These are phyloP conservation scores for Flagelloscypha sp. DNA, from an alignment of 768 basidiomycete species.

Conservation along the genomic window DNA sequence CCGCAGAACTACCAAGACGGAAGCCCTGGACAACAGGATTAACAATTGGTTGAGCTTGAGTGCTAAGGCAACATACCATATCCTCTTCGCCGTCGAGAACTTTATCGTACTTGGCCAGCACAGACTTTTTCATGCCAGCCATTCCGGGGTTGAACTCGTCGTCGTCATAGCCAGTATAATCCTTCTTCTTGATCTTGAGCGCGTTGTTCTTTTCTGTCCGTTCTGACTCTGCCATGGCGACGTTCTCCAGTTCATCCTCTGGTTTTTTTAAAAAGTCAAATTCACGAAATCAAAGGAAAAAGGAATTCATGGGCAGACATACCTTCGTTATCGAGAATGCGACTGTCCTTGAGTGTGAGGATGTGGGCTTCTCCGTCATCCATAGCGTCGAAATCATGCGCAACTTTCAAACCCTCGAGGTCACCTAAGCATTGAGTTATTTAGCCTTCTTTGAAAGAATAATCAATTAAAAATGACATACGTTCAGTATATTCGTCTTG, in stretches of 20 bases:
- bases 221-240: slow-evolving; percentile 89
- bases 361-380: slow-evolving; percentile 92
- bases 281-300: slow-evolving; percentile 3
- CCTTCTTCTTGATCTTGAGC: slow-evolving; percentile 78
- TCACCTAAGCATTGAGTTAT: slow-evolving; percentile 49
- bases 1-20: slow-evolving; percentile 61
- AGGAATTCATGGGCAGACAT: slow-evolving; percentile 9
- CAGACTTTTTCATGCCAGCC: slow-evolving; percentile 71
- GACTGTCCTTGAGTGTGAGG: slow-evolving; percentile 93
- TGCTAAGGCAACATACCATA: slow-evolving; percentile 36
- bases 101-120: slow-evolving; percentile 92
- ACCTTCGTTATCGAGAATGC: slow-evolving; percentile 95
- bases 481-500: slow-evolving; percentile 84
- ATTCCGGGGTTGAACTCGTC: slow-evolving; percentile 79
- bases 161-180: slow-evolving; percentile 95
- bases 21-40: slow-evolving; percentile 54
- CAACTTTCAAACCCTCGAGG: slow-evolving; percentile 89
- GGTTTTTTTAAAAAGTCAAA: slow-evolving; percentile 1
- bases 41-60: slow-evolving; percentile 7
- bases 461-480: slow-evolving; percentile 35
- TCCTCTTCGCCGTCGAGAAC: slow-evolving; percentile 70
- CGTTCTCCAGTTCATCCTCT: slow-evolving; percentile 98
- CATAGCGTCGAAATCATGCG: slow-evolving; percentile 87
- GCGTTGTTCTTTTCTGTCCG: slow-evolving; percentile 71
- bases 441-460: not conserved